A percentile compares a stretch with the other conserved stretches of the same genome.
Conservation (phyloP, 805 yeast species). For the Candida sphagnicola region DNA sequence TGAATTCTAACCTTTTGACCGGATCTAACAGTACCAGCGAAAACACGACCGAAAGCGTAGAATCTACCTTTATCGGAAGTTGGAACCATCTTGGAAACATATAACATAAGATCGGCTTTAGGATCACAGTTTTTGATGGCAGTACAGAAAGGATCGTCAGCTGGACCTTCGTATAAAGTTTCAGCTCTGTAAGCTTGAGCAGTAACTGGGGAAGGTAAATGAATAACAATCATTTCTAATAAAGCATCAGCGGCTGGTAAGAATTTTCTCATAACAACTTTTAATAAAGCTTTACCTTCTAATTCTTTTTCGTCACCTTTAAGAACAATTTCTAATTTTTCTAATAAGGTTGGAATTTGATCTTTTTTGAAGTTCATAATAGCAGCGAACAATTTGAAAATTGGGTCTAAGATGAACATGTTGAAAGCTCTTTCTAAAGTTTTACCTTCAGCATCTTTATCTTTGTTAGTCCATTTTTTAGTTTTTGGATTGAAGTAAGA, state of each 20-base stretch:
- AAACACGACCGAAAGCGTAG: constrained; percentile 99
- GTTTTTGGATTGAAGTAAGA: constrained; percentile 99
- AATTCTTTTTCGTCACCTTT: constrained; percentile 97
- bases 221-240: constrained; percentile 96
- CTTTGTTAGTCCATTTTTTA: constrained; percentile 98
- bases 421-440: constrained; percentile 98
- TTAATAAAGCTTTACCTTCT: constrained; percentile 97
- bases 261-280: constrained; percentile 99
- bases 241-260: constrained; percentile 99
- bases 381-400: constrained; percentile 93
- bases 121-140: constrained; percentile 99
- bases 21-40: constrained; percentile 98
- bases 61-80: constrained; percentile 99
- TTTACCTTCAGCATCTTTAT: constrained; percentile 93
- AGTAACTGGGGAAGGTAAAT: constrained; percentile 99
- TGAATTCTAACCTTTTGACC: constrained; percentile 99
- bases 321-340: constrained; percentile 88
- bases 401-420: constrained; percentile 98
- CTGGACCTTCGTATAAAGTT: constrained; percentile 98
- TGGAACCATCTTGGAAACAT: constrained; percentile 99
- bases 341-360: constrained; percentile 86
- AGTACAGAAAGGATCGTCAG: constrained; percentile 82
- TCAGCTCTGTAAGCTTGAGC: constrained; percentile 99
- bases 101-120: constrained; percentile 95
- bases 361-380: constrained; percentile 99